Conservation (phyloP, 2,329 filamentous ascomycete genomes). For the Aspergillus intermedius region DNA sequence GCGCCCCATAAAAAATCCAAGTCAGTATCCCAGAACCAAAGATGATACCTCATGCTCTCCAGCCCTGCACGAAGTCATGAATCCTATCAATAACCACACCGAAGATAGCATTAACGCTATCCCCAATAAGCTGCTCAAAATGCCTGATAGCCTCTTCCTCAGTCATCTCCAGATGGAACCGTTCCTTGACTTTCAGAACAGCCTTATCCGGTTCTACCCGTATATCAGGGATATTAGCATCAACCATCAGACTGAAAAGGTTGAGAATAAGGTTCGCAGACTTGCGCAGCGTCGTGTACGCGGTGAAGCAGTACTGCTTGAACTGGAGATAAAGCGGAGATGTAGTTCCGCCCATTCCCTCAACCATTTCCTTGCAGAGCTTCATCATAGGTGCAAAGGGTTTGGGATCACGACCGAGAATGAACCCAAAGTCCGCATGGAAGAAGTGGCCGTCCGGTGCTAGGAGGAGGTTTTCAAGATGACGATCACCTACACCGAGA, state of each 20-base stretch:
- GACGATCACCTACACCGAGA: slow-evolving; percentile 88
- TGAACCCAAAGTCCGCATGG: slow-evolving; percentile 97
- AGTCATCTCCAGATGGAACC: slow-evolving; percentile 83
- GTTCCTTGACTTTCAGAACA: slow-evolving; percentile 87
- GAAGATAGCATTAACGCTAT: slow-evolving; percentile 81
- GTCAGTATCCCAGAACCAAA: slow-evolving; percentile 3
- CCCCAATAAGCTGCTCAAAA: slow-evolving; percentile 83
- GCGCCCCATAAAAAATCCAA: background rate
- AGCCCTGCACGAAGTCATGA: slow-evolving; percentile 89
- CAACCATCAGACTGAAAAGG: slow-evolving; percentile 92
- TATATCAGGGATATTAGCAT: slow-evolving; percentile 95
- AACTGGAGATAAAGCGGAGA: slow-evolving; percentile 81
- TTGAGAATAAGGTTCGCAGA: slow-evolving; percentile 88
- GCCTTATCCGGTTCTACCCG: slow-evolving; percentile 87
- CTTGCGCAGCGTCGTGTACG: slow-evolving; percentile 85
- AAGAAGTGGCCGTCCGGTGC: slow-evolving; percentile 91
- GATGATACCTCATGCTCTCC: slow-evolving; percentile 55
- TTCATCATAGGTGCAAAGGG: slow-evolving; percentile 97
- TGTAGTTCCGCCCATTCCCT: slow-evolving; percentile 85
- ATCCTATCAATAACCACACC: slow-evolving; percentile 91
- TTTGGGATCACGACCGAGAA: slow-evolving; percentile 92
- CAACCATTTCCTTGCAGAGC: slow-evolving; percentile 94
- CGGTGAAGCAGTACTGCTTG: slow-evolving; percentile 92
- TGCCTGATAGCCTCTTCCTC: slow-evolving; percentile 88
- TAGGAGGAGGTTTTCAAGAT: slow-evolving; percentile 90